Evolutionary conservation across 306 rosid genomes (phyloP).

Genomic region (Cicer pinnatifidum): DNA sequence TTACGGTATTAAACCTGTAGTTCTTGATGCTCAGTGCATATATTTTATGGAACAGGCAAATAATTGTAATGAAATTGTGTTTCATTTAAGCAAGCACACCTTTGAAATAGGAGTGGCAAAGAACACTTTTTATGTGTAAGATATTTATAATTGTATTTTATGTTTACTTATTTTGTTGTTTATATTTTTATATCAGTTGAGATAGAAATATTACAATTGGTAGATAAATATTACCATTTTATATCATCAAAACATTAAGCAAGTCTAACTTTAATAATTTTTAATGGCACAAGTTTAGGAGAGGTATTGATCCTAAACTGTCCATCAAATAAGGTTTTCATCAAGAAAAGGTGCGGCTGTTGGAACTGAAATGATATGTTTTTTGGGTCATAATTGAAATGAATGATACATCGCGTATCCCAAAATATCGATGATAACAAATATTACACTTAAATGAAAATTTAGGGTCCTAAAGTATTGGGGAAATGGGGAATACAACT

Average conservation of each 20-base stretch:
- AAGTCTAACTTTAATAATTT: background rate
- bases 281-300: background rate
- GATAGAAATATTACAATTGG: too few relatives aligned
- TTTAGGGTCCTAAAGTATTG: too few relatives aligned
- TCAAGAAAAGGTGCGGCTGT: background rate
- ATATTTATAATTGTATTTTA: background rate
- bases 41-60: background rate
- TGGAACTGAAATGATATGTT: background rate
- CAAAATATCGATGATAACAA: background rate
- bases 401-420: background rate
- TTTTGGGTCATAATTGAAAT: background rate
- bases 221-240: background rate
- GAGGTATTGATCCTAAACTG: background rate
- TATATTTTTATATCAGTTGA: background rate
- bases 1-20: too few relatives aligned
- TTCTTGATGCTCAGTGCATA: background rate
- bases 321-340: background rate
- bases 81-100: background rate
- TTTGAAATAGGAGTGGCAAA: background rate
- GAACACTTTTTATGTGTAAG: background rate
- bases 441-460: too few relatives aligned
- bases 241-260: background rate
- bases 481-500: too few relatives aligned
- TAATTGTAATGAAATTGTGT: constrained; percentile 7
- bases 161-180: background rate